Base-by-base conservation (phyloP, 805 yeast genomes). In the Sugiyamaella chiloensis region DNA sequence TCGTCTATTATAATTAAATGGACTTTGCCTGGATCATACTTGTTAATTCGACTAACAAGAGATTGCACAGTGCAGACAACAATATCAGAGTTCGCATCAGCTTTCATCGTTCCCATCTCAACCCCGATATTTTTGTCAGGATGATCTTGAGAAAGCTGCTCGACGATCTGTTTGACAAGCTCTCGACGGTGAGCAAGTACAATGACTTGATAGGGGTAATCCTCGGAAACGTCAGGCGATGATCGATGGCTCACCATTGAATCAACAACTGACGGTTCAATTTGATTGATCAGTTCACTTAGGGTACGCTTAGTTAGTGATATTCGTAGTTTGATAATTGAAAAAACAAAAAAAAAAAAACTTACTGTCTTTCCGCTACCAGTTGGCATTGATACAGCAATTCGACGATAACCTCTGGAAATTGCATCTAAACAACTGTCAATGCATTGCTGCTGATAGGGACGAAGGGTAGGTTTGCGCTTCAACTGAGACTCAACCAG, bases 321-420 rank as follows among this genome's bases (percentile, higher is more conserved):
- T 24, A 19, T n/a, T n/a, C n/a, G n/a, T n/a, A n/a, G n/a, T n/a
- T n/a, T n/a, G n/a, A n/a, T n/a, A n/a, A n/a, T n/a, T n/a, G 8
- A 9, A 20, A 7, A n/a, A 3, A 8, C 24, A n/a, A 2, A 12
- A 17, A 19, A 16, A 20, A n/a, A 24, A 4, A 3, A 12, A 24
- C 80, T 34, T 9, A 88, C 87, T 0, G 97, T 90, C 58, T 90
- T 90, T 4, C 98, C 98, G 9, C 96, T 93, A 0, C 98, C 98
- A 0, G 98, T 91, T 11, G 96, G 96, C 31, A 90, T 64, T 24
- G 88, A 84, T 1, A 88, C 89, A 0, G 91, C 96, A 0, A 88
- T 76, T 41, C 93, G 70, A 16, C 72, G 64, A 1, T 64, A 56
- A 1, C 83, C 81, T 0, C 57, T 49, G 0, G 65, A 57, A 1